Percentiles rank a stretch among this genome's conserved stretches.
These are phyloP conservation scores for Sclerotinia borealis DNA, from an alignment of 2,329 filamentous ascomycete genomes.

Conservation along the genomic window DNA sequence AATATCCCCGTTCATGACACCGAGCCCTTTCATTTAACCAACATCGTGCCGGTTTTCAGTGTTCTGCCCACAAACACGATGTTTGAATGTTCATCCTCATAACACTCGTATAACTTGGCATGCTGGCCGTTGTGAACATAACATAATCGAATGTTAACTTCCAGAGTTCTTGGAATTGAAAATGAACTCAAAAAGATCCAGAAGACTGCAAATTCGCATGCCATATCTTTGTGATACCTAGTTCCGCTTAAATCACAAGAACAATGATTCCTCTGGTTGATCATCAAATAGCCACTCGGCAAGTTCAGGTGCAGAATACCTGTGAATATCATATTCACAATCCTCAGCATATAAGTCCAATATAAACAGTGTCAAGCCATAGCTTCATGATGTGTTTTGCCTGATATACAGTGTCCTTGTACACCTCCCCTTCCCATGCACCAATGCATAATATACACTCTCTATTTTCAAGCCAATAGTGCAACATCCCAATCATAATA, in stretches of 20 bases:
- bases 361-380: not conserved
- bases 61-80: not conserved
- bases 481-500: not conserved
- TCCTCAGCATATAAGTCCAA: not conserved
- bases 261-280: not conserved
- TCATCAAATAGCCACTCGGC: not conserved
- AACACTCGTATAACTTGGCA: not conserved
- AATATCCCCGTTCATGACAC: too few species aligned
- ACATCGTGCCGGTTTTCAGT: not conserved
- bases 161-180: not conserved
- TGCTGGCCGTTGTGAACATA: not conserved
- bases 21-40: not conserved
- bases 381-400: constrained; percentile 3
- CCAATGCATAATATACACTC: constrained; percentile 16
- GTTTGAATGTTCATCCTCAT: not conserved
- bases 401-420: constrained; percentile 15
- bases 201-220: not conserved
- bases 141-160: not conserved
- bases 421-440: constrained; percentile 6
- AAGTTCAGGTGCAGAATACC: not conserved
- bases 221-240: not conserved
- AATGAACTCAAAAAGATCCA: too few species aligned
- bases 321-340: not conserved
- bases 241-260: not conserved
- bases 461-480: constrained; percentile 1